Evolutionary conservation across 1,139 yeast genomes (phyloP).

Genomic region (Meyerozyma guilliermondii): DNA sequence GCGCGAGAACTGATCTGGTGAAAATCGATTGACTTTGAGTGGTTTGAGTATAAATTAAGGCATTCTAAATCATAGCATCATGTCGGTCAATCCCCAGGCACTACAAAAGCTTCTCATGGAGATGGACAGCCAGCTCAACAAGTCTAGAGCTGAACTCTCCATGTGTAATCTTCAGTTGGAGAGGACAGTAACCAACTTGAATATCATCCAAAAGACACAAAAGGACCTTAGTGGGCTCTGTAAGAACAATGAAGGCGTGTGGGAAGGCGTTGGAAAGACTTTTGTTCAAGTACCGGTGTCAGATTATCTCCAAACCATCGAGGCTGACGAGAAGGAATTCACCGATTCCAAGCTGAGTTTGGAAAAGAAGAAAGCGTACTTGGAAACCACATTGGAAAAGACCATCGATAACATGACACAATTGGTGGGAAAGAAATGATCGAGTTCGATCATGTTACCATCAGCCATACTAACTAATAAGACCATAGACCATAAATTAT

Average conservation of each 20-base stretch:
- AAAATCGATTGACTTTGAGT: too few species aligned
- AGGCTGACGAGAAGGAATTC: conserved; percentile 48
- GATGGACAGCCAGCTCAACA: conserved; percentile 59
- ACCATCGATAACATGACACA: conserved; percentile 61
- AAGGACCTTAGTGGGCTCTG: conserved; percentile 44
- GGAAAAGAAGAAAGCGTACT: conserved; percentile 63
- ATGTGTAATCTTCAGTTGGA: conserved; percentile 58
- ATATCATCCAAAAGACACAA: conserved; percentile 52
- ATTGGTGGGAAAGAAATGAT: conserved; percentile 24
- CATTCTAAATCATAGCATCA: conserved; percentile 8
- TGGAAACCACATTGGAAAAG: conserved; percentile 74
- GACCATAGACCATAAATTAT: too few species aligned
- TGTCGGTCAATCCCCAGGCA: conserved; percentile 48
- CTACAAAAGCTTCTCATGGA: conserved; percentile 51
- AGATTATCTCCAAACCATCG: conserved; percentile 45
- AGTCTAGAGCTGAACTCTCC: conserved; percentile 59
- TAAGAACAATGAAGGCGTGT: conserved; percentile 46
- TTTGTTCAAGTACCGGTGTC: conserved; percentile 44
- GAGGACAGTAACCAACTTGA: conserved; percentile 52
- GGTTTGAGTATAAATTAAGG: too few species aligned
- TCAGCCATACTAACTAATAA: too few species aligned
- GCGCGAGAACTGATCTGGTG: not conserved
- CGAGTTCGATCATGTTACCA: too few species aligned
- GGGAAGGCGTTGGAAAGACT: conserved; percentile 85
- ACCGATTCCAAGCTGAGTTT: conserved; percentile 58